Percentiles rank a stretch among this genome's conserved stretches.
Conservation (phyloP, 208 protist species). For the Wallacemonas sp. region DNA sequence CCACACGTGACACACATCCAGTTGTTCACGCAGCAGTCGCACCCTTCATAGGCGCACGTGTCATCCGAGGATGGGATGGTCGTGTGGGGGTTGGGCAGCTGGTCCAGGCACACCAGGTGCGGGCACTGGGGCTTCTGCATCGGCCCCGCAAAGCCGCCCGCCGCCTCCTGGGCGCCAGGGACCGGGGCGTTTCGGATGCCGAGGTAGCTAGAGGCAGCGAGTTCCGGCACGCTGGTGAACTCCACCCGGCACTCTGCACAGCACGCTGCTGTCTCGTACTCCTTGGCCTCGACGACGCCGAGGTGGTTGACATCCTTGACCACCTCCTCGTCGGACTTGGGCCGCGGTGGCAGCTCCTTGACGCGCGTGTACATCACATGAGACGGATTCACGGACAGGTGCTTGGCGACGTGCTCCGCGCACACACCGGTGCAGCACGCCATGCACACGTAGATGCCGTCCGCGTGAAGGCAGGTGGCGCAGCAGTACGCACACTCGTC, state of each 20-base stretch:
- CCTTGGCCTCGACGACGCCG: constrained; percentile 57
- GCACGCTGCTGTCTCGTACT: constrained; percentile 71
- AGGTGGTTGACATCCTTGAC: constrained; percentile 69
- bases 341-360: constrained; percentile 61
- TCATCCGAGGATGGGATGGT: constrained; percentile 43
- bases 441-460: constrained; percentile 87
- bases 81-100: constrained; percentile 63
- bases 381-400: constrained; percentile 39
- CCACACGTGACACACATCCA: constrained; percentile 97
- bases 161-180: constrained; percentile 54
- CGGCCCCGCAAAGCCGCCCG: constrained; percentile 16
- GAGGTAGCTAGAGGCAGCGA: constrained; percentile 53
- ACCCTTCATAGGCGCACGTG: constrained; percentile 58
- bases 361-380: constrained; percentile 81
- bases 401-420: constrained; percentile 70
- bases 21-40: constrained; percentile 91
- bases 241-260: constrained; percentile 51
- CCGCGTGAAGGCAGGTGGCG: constrained; percentile 49
- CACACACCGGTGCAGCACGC: constrained; percentile 77
- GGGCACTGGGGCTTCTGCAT: constrained; percentile 67
- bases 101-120: constrained; percentile 80
- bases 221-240: constrained; percentile 48
- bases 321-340: constrained; percentile 30
- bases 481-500: constrained; percentile 93
- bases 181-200: constrained; percentile 60